phyloP scores from a whole-genome alignment of 1,284 basidiomycete species.

The Ceratobasidium theobromae region DNA sequence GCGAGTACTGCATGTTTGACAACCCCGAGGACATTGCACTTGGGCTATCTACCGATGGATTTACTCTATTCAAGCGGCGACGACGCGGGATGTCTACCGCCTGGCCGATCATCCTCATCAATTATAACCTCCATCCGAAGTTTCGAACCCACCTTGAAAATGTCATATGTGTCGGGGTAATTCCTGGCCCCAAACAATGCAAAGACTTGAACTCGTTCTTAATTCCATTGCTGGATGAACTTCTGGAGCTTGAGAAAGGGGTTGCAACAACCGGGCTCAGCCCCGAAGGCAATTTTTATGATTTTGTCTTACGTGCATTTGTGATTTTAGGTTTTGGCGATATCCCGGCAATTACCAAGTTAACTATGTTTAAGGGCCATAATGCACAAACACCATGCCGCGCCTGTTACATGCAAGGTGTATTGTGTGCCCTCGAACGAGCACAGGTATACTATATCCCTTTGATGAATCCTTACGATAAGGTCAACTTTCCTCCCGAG shows the following conservation, averaged over 20 bases:
- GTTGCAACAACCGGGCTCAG: slow-evolving; percentile 2
- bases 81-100: slow-evolving; percentile 31
- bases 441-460: slow-evolving; percentile 20
- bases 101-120: slow-evolving; percentile 40
- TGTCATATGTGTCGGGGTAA: too few species aligned
- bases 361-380: slow-evolving; percentile 42
- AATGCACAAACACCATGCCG: slow-evolving; percentile 42
- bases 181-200: slow-evolving; percentile 44
- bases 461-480: background rate
- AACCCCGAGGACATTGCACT: slow-evolving; percentile 19
- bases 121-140: slow-evolving; percentile 43
- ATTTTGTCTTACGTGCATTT: slow-evolving; percentile 35
- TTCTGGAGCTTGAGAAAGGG: background rate
- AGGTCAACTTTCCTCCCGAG: background rate
- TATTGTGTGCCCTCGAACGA: background rate
- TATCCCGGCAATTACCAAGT: slow-evolving; percentile 39
- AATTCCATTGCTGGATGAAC: slow-evolving; percentile 39
- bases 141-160: slow-evolving; percentile 28
- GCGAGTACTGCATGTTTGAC: slow-evolving; percentile 2
- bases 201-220: slow-evolving; percentile 43
- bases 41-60: slow-evolving; percentile 7
- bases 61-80: slow-evolving; percentile 14
- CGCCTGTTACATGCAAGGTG: slow-evolving; percentile 41
- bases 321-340: background rate
- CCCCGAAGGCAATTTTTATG: slow-evolving; percentile 37